Base-by-base conservation (phyloP, 2,329 filamentous ascomycete genomes). In the Chaetoscypha palmicola region DNA sequence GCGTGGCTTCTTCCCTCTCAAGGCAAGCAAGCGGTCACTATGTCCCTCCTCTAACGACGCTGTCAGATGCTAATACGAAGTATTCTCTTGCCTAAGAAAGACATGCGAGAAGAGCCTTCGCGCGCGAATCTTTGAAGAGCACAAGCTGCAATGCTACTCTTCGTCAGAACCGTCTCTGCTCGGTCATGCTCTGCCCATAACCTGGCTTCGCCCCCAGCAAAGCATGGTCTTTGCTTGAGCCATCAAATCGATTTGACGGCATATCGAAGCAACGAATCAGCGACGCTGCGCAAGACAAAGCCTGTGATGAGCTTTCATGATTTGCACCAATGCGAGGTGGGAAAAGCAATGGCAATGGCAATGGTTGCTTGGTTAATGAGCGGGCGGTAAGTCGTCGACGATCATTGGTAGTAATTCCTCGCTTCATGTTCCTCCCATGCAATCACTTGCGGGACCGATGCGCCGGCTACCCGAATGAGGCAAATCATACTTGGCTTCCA, bases 301-400 rank as follows among this genome's bases (percentile, higher is more conserved):
- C 24, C 32, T 41, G 43, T 46, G 43, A 41, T 41, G 43, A 46
- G 30, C 32, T 16, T 20, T 16, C n/a, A 23, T 30, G 11, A 31
- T 26, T 43, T 23, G 19, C 22, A 36, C 43, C 43, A 46, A 46
- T 45, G 38, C 31, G 37, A 5, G 23, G 42, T 20, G 7, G 23
- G 19, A n/a, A n/a, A n/a, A n/a, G n/a, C n/a, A n/a, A n/a, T n/a
- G n/a, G n/a, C n/a, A n/a, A n/a, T n/a, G n/a, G n/a, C n/a, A n/a
- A n/a, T n/a, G n/a, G n/a, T n/a, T n/a, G n/a, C n/a, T n/a, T n/a
- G n/a, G n/a, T n/a, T n/a, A 22, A 11, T 16, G 5, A 56, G 35
- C 26, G 17, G 26, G 41, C 41, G 41, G 41, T 24, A 44, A 44
- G 11, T 38, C 16, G 21, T 22, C 7, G 16, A 7, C 22, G 22